Evolutionary conservation across 2,329 filamentous ascomycete genomes (phyloP).

Genomic region (Peltaster fructicola): DNA sequence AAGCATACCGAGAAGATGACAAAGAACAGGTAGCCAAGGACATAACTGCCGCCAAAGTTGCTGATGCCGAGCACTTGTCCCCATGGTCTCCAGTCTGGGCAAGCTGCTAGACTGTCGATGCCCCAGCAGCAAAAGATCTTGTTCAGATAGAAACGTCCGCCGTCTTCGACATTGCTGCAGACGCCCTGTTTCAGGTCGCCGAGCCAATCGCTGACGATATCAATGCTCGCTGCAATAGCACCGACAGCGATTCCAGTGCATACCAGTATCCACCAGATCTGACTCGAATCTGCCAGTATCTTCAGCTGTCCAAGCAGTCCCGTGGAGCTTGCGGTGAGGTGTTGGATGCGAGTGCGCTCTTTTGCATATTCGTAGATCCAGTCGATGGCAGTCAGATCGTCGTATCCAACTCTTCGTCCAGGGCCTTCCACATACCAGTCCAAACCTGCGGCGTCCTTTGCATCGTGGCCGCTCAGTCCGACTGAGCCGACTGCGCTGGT

Average conservation of each 20-base stretch:
- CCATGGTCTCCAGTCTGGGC: constrained; percentile 78
- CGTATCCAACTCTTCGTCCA: constrained; percentile 79
- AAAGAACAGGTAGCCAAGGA: constrained; percentile 78
- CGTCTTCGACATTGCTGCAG: constrained; percentile 58
- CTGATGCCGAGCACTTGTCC: constrained; percentile 51
- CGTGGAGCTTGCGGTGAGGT: constrained; percentile 49
- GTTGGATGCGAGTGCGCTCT: constrained; percentile 73
- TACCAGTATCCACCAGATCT: constrained; percentile 82
- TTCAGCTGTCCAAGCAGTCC: constrained; percentile 57
- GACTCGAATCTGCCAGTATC: constrained; percentile 64
- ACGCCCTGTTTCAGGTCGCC: constrained; percentile 83
- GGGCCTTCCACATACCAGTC: constrained; percentile 90
- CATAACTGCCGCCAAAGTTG: constrained; percentile 53
- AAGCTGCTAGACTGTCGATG: constrained; percentile 63
- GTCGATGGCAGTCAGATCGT: constrained; percentile 92
- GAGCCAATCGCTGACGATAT: constrained; percentile 83
- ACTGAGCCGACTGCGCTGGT: constrained; percentile 20
- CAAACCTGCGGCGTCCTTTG: constrained; percentile 26
- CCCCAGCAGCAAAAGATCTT: constrained; percentile 87
- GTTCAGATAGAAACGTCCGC: constrained; percentile 69
- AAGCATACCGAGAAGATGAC: constrained; percentile 68
- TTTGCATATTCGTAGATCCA: constrained; percentile 99
- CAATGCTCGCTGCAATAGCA: constrained; percentile 69
- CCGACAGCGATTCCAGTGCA: constrained; percentile 73
- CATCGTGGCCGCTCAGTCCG: constrained; percentile 23